Base-by-base conservation (phyloP, 352 stramenopile genomes). In the Phytopythium sindhum region DNA sequence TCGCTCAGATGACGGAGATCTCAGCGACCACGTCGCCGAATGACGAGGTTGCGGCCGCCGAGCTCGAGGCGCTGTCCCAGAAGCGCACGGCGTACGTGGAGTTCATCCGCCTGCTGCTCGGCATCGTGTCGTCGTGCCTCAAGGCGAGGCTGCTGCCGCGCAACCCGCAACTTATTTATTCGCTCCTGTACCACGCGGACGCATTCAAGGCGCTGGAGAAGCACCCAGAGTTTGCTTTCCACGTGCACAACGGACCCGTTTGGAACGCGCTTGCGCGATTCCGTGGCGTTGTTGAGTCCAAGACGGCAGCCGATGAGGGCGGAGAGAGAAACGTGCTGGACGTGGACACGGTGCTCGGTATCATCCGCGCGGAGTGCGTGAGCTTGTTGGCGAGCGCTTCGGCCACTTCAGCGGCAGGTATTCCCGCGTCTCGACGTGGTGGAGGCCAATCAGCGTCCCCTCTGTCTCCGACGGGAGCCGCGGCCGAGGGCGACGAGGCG, bases 161-260 rank as follows among this genome's bases (percentile, higher is more conserved):
- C 21, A 94, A 94, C 57, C 83, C 86, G 17, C 86, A 94, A 73
- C 80, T 94, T 78, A 93, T 95, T 86, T 95, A 92, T 87, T 87
- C 84, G 33, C 65, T 95, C 14, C 56, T 95, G 33, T 88, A 95
- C 60, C 80, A 78, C 24, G 76, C 79, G 6, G 74, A 85, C 23
- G 85, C 81, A 24, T 90, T 95, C 52, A 39, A 64, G 12, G 64
- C 56, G 17, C 63, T 95, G 63, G 72, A 89, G 41, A 62, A 70
- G 28, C 81, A 91, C 51, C 76, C 80, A 0, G 81, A 89, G 58
- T 84, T 93, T 35, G 61, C 75, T 11, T 67, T 75, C 45, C 77
- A 87, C 8, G 77, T 90, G 28, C 72, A 90, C 56, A 86, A 89
- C 26, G 74, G 77, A 5, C 79, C 74, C 0, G 72, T 93, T 10